A percentile compares a stretch with the other conserved stretches of the same genome.
These are phyloP conservation scores for Raddia guianensis DNA, from an alignment of 176 grass and related monocot genomes.

Conservation along the genomic window DNA sequence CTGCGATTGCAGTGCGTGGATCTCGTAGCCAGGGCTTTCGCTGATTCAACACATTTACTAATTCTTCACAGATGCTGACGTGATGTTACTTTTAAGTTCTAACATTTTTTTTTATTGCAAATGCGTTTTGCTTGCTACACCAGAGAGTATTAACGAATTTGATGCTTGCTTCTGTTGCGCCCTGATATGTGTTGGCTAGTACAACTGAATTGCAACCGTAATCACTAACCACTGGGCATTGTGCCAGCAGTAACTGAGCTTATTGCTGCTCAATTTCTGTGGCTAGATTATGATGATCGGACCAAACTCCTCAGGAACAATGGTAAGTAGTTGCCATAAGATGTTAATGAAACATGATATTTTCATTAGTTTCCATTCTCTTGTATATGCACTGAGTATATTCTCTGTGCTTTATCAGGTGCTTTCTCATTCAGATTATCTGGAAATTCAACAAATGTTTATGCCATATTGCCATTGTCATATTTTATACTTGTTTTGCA, in stretches of 20 bases:
- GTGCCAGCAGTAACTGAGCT: conserved; percentile 78
- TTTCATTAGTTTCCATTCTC: background rate
- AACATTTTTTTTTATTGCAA: background rate
- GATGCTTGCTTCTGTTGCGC: background rate
- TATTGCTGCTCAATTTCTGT: conserved; percentile 82
- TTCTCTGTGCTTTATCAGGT: conserved; percentile 49
- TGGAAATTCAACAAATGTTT: conserved; percentile 27
- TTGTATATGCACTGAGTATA: background rate
- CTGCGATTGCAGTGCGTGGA: background rate
- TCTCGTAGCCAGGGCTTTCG: background rate
- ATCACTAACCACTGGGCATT: no score
- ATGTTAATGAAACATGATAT: background rate
- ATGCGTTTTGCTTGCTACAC: background rate
- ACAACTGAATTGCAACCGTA: no score
- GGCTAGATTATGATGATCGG: conserved; percentile 75
- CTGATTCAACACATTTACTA: background rate
- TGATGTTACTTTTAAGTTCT: background rate
- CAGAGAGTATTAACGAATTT: background rate
- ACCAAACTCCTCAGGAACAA: conserved; percentile 75
- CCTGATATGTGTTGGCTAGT: background rate
- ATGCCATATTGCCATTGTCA: background rate
- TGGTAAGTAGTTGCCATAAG: conserved; percentile 46
- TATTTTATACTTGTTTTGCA: background rate
- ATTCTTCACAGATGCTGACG: background rate
- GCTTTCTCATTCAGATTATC: background rate